Evolutionary conservation across 2,329 filamentous ascomycete genomes (phyloP), one percentile per base, ranked within the genome.

Genomic region (Neofusicoccum parvum): DNA sequence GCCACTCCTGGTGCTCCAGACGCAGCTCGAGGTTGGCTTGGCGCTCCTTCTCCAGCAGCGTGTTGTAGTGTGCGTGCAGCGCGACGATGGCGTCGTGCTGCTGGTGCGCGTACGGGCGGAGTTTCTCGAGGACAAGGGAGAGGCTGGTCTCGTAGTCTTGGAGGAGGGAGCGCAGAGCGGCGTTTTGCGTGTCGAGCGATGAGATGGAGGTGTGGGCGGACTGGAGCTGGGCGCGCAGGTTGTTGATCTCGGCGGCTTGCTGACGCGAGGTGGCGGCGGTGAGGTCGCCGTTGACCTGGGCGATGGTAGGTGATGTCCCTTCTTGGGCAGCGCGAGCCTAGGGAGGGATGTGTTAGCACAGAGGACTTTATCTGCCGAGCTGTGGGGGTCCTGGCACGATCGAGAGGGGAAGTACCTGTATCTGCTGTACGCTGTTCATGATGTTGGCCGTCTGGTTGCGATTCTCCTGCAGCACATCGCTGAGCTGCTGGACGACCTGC

Each of bases 1-100:
- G 82, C 81, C 82, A 84, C 51, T 79, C 78, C 56, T 81, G 78
- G 65, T 83, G 81, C 65, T 80, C 80, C 20, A 83, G 71, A 46
- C 82, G 75, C 62, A 83, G 72, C 62, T 82, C 77, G 67, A 83
- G 76, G 48, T 77, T 80, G 50, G 80, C 79, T 11, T 73, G 74
- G 50, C 82, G 78, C 41, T 80, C 77, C 49, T 78, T 71, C 27
- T 81, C 76, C 11, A 84, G 73, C 6, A 83, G 74, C 1, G 68
- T 67, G 20, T 79, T 78, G 74, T 84, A 84, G 73, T 84, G 81
- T 62, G 80, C 79, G 69, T 83, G 81, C 6, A 83, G 72, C 0
- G 79, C 74, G 43, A 80, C 72, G 45, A 80, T 78, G 67, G 80
- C 76, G 43, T 78, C 76, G 15, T 79, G 78, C 66, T 81, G 80